phyloP scores from a whole-genome alignment of 2,329 filamentous ascomycete species.

The Hypoxylon rubiginosum region DNA sequence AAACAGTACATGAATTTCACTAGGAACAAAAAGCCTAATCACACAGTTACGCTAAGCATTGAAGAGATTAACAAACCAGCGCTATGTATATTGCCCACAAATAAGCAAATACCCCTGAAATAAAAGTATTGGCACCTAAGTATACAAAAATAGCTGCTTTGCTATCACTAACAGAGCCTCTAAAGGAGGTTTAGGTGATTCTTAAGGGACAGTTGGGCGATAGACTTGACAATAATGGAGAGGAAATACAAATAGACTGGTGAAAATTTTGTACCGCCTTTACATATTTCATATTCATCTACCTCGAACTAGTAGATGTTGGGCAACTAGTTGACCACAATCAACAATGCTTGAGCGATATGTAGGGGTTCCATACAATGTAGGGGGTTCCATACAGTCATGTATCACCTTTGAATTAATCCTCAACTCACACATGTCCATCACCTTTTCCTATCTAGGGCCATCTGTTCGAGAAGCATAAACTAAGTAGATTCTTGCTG shows the following conservation, averaged over 20 bases:
- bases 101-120: too few species aligned
- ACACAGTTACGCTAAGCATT: background rate
- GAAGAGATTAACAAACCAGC: too few species aligned
- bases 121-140: too few species aligned
- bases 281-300: background rate
- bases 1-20: background rate
- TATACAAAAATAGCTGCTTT: too few species aligned
- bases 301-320: background rate
- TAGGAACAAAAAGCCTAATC: too few species aligned
- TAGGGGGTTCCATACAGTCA: background rate
- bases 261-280: background rate
- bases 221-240: background rate
- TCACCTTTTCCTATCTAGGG: background rate
- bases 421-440: too few species aligned
- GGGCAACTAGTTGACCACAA: background rate
- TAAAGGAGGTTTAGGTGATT: too few species aligned
- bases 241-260: background rate
- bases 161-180: too few species aligned
- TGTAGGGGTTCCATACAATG: too few species aligned
- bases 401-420: background rate
- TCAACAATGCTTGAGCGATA: too few species aligned
- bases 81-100: too few species aligned
- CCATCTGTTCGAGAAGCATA: background rate
- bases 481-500: background rate
- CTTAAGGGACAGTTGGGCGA: background rate